Evolutionary conservation across 192 early-diverging fungal species (phyloP).

Genomic region (Funneliformis geosporum): DNA sequence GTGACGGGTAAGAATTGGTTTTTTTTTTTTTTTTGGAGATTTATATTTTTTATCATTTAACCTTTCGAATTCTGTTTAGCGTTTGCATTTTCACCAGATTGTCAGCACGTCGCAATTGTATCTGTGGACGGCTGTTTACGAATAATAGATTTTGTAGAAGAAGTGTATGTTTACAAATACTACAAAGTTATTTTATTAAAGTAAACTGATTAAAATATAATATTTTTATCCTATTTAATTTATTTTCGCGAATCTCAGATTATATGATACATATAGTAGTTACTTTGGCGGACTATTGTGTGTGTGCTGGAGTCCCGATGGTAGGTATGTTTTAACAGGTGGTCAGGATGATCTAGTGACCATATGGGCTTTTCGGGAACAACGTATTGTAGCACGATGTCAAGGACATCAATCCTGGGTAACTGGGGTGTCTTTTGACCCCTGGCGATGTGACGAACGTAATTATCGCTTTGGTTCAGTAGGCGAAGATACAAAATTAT

Average conservation of each 20-base stretch:
- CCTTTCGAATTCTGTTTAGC: constrained; percentile 38
- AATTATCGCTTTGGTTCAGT: constrained; percentile 88
- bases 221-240: background rate
- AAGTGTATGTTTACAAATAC: constrained; percentile 42
- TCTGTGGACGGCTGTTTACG: constrained; percentile 78
- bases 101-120: constrained; percentile 76
- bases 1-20: constrained; percentile 62
- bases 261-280: constrained; percentile 74
- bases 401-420: constrained; percentile 94
- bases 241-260: constrained; percentile 30
- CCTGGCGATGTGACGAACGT: constrained; percentile 71
- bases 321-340: constrained; percentile 79
- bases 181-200: background rate
- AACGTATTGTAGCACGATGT: constrained; percentile 79
- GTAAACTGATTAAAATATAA: constrained; percentile 3
- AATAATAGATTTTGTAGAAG: constrained; percentile 72
- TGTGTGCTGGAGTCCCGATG: constrained; percentile 89
- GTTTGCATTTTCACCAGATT: constrained; percentile 85
- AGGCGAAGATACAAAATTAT: constrained; percentile 82
- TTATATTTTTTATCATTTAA: background rate
- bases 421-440: constrained; percentile 82
- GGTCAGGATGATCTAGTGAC: constrained; percentile 93
- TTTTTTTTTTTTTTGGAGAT: background rate
- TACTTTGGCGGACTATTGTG: constrained; percentile 91
- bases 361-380: constrained; percentile 82